Percentiles rank a stretch among this genome's conserved stretches.
Conservation (phyloP, 495 filamentous ascomycete genomes). For the Neurospora sublineolata region DNA sequence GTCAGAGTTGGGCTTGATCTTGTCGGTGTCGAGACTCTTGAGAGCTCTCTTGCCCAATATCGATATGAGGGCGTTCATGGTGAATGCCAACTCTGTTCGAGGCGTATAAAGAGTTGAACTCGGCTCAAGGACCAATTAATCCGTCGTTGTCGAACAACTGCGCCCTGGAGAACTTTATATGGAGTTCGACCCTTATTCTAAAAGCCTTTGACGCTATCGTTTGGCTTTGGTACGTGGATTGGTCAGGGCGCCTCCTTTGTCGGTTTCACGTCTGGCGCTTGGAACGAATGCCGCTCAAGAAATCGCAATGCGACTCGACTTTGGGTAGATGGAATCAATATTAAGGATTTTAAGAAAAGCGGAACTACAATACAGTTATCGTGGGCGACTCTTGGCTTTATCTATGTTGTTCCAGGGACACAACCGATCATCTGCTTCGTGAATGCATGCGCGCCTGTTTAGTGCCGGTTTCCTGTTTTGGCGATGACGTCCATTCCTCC, state of each 20-base stretch:
- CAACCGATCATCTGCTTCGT: slow-evolving; percentile 1
- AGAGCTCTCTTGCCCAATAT: slow-evolving; percentile 56
- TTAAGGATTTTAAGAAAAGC: neutral
- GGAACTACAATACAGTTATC: neutral
- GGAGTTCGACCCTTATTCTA: slow-evolving; percentile 1
- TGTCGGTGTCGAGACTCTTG: slow-evolving; percentile 51
- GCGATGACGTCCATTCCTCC: neutral
- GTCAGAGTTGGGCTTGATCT: slow-evolving; percentile 59
- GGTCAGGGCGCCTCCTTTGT: slow-evolving; percentile 7
- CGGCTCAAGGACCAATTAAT: too few species aligned
- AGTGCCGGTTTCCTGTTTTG: slow-evolving; percentile 2
- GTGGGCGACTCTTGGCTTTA: neutral
- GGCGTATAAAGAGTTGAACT: neutral
- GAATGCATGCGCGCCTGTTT: neutral
- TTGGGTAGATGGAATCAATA: neutral
- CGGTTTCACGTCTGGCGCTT: slow-evolving; percentile 13
- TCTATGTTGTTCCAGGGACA: neutral
- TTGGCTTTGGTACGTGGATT: slow-evolving; percentile 3
- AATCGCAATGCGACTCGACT: neutral
- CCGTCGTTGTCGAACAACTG: neutral
- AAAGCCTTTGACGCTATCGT: slow-evolving; percentile 5
- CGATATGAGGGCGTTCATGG: slow-evolving; percentile 23
- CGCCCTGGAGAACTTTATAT: slow-evolving; percentile 1
- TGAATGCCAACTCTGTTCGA: neutral
- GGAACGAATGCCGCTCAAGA: neutral